Conservation (phyloP, 805 yeast species). For the Saturnispora mendoncae region DNA sequence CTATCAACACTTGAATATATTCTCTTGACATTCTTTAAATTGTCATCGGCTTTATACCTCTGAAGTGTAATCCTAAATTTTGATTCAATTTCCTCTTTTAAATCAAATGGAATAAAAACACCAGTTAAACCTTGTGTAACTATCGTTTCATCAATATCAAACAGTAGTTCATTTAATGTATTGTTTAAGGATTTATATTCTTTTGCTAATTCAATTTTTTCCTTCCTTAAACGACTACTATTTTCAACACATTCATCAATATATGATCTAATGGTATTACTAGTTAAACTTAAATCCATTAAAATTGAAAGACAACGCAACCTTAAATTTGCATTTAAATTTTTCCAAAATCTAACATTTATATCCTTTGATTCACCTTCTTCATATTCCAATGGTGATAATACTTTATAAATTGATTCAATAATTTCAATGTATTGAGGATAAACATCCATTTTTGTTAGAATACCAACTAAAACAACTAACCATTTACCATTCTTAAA, state of each 20-base stretch:
- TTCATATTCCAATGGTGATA: slow-evolving; percentile 44
- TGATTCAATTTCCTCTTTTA: slow-evolving; percentile 13
- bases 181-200: slow-evolving; percentile 44
- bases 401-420: slow-evolving; percentile 37
- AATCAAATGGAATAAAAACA: slow-evolving; percentile 2
- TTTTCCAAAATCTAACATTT: slow-evolving; percentile 6
- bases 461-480: slow-evolving; percentile 61
- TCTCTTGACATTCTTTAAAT: slow-evolving; percentile 11
- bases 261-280: slow-evolving; percentile 48
- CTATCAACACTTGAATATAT: slow-evolving; percentile 25
- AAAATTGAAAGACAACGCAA: slow-evolving; percentile 41
- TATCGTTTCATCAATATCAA: slow-evolving; percentile 18
- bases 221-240: slow-evolving; percentile 52
- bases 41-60: slow-evolving; percentile 15
- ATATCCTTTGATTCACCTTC: slow-evolving; percentile 17
- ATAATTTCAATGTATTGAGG: slow-evolving; percentile 46
- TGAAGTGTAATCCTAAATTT: slow-evolving; percentile 7
- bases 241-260: slow-evolving; percentile 65
- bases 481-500: slow-evolving; percentile 87
- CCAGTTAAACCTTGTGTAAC: slow-evolving; percentile 14
- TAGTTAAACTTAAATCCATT: slow-evolving; percentile 51
- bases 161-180: slow-evolving; percentile 29
- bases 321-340: slow-evolving; percentile 3
- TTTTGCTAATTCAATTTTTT: slow-evolving; percentile 53
- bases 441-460: slow-evolving; percentile 50